phyloP scores from a whole-genome alignment of 768 basidiomycete genomes.

The Termitomyces sp. region DNA sequence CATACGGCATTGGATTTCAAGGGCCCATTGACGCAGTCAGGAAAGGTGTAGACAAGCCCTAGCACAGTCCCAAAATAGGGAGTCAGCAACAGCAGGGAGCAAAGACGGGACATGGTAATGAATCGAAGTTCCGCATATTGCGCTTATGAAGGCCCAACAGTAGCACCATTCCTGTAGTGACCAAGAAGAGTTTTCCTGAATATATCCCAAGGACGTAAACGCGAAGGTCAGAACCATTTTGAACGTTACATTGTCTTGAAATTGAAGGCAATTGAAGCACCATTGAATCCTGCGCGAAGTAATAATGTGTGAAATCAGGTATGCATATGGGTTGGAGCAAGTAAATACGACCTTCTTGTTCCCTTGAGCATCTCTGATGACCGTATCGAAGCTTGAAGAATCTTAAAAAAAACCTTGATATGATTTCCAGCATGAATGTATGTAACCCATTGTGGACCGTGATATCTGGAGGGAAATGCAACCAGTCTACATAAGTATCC shows the following conservation, averaged over 20 bases:
- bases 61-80: not conserved
- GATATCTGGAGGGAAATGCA: not conserved
- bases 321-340: not conserved
- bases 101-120: not conserved
- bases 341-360: not conserved
- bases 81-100: constrained; percentile 6
- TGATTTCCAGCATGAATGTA: not conserved
- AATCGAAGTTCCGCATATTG: not conserved
- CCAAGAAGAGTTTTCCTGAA: not conserved
- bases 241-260: too few relatives aligned
- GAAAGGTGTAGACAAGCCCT: constrained; percentile 35
- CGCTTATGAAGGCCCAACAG: not conserved
- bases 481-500: too few relatives aligned
- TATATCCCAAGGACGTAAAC: not conserved
- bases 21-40: constrained; percentile 45
- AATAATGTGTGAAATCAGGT: not conserved
- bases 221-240: not conserved
- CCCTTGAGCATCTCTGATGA: not conserved
- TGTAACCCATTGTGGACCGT: not conserved
- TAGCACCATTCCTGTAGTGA: not conserved
- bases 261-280: not conserved
- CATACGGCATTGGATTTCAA: constrained; percentile 45
- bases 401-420: too few relatives aligned
- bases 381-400: not conserved
- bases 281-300: not conserved